Conservation (phyloP, 192 early-diverging fungal species). For the Linnemannia exigua region DNA sequence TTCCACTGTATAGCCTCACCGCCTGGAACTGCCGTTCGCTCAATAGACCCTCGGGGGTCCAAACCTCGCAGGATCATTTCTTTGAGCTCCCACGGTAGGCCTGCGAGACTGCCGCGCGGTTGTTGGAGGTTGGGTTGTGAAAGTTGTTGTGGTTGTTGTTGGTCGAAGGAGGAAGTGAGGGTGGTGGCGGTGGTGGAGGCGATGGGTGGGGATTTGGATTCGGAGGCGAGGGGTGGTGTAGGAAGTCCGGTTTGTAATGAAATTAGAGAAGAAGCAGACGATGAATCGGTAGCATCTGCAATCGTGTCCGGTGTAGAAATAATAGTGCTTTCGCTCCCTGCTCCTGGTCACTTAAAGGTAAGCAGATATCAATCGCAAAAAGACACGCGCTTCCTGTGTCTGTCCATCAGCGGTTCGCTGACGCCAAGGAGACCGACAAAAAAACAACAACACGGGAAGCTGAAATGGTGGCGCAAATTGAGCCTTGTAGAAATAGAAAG, state of each 20-base stretch:
- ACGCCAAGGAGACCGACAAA: no score
- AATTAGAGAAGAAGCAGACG: background rate
- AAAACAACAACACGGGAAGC: no score
- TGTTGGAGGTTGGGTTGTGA: background rate
- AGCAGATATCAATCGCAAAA: no score
- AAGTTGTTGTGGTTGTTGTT: background rate
- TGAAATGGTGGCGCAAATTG: no score
- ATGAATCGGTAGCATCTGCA: background rate
- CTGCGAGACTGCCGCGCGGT: slow-evolving; percentile 29
- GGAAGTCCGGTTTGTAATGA: slow-evolving; percentile 31
- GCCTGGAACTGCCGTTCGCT: slow-evolving; percentile 50
- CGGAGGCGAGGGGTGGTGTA: slow-evolving; percentile 20
- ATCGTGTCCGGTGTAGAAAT: background rate
- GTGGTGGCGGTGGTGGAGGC: no score
- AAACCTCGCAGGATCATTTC: slow-evolving; percentile 46
- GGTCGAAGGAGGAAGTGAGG: no score
- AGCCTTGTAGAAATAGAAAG: background rate
- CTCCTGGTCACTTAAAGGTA: no score
- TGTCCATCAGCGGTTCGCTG: no score
- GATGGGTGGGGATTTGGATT: background rate
- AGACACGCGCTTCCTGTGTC: no score
- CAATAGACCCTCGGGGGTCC: slow-evolving; percentile 34
- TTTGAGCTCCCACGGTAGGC: slow-evolving; percentile 49
- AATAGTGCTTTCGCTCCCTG: background rate
- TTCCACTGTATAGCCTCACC: slow-evolving; percentile 25